Evolutionary conservation across 2,329 filamentous ascomycete species (phyloP).

Genomic region (Paecilomyces variotii): DNA sequence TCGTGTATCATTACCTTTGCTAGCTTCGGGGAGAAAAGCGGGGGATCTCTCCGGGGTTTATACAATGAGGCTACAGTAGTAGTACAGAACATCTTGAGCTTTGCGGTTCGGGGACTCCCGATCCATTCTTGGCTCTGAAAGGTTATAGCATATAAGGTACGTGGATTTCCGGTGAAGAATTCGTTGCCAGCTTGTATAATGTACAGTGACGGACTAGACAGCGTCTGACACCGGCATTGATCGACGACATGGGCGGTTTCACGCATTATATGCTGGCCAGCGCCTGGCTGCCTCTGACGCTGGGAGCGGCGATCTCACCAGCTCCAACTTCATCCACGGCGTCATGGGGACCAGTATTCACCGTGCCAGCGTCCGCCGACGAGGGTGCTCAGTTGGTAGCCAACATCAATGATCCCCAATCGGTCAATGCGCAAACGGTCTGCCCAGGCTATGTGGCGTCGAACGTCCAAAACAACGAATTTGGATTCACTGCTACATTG

Average conservation of each 20-base stretch:
- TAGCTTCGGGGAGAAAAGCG: not conserved
- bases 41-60: not conserved
- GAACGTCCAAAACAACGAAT: conserved; percentile 36
- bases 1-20: not conserved
- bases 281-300: conserved; percentile 17
- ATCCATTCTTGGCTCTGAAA: not conserved
- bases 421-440: conserved; percentile 53
- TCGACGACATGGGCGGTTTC: conserved; percentile 15
- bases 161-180: not conserved
- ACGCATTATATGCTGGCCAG: conserved; percentile 11
- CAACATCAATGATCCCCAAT: conserved; percentile 57
- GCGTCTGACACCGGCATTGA: not conserved
- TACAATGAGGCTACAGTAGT: not conserved
- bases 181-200: not conserved
- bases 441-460: conserved; percentile 56
- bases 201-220: not conserved
- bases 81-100: not conserved
- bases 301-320: conserved; percentile 13
- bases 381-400: conserved; percentile 45
- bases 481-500: conserved; percentile 46
- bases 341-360: conserved; percentile 29
- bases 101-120: not conserved
- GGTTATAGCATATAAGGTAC: not conserved
- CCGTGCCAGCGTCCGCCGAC: conserved; percentile 41
- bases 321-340: conserved; percentile 12